Conservation (phyloP, 495 filamentous ascomycete species). For the Cercophora samala region DNA sequence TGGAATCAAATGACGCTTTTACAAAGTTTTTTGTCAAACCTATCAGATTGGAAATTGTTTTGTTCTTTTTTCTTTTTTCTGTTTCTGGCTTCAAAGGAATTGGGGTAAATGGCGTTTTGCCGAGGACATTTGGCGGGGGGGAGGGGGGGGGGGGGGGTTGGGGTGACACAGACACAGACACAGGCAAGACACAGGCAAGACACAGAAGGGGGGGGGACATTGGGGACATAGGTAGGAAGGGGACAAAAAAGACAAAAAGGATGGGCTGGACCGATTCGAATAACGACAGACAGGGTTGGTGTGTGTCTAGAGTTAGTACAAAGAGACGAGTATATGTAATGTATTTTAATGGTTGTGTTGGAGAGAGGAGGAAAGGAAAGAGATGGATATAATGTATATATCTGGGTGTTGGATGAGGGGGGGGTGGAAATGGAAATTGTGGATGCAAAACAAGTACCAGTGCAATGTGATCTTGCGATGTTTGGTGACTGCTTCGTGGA, state of each 20-base stretch:
- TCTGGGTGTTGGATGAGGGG: not conserved
- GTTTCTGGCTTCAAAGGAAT: no score
- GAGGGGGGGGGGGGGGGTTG: no score
- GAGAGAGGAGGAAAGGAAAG: not conserved
- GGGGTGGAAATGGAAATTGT: not conserved
- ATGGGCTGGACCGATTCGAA: slow-evolving; percentile 10
- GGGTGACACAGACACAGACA: no score
- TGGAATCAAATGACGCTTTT: not conserved
- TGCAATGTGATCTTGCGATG: not conserved
- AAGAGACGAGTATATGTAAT: not conserved
- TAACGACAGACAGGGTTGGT: not conserved
- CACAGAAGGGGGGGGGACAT: not conserved
- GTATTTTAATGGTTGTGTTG: not conserved
- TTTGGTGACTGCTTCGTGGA: no score
- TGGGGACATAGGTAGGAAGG: not conserved
- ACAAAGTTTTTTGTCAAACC: not conserved
- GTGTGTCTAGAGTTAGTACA: not conserved
- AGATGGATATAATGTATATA: not conserved
- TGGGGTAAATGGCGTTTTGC: no score
- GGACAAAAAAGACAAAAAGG: not conserved
- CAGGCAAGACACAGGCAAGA: no score
- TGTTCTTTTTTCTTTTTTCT: no score
- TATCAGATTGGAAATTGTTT: not conserved
- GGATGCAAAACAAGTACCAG: not conserved
- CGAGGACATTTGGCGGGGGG: no score